Evolutionary conservation across 148 eudicot genomes (phyloP), one percentile per base, ranked within the genome.

Genomic region (Vaccinium vitisidaea): DNA sequence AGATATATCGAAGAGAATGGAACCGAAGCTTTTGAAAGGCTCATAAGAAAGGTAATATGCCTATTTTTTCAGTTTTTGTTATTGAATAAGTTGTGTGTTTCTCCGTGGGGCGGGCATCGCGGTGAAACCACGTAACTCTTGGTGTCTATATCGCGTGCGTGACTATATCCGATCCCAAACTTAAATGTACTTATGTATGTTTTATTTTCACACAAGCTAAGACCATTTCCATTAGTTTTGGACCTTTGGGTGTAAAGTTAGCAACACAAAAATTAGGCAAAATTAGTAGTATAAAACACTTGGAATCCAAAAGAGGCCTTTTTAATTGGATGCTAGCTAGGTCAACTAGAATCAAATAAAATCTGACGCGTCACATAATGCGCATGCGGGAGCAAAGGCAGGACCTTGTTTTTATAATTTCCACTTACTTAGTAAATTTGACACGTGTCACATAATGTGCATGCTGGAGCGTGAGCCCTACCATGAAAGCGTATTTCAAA

Each of bases 1-100:
- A 83, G 75, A 80, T 92, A 92, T 75, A 92, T 92, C 5, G 89
- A 90, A 77, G 86, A 89, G 83, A 89, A 92, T 32, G 94, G 94
- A 12, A 86, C 94, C 8, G 90, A 85, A 32, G 92, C 92, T 1
- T 89, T 92, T 73, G 90, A 92, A 79, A 89, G 89, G 82, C 88
- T 90, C 67, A 87, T 92, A 14, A 75, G 77, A 70, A 91, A 86
- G 93, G 93, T 91, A 80, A 2, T 2, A 30, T 11, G 5, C 23
- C 16, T 8, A 43, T 23, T 16, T 50, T 9, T 21, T 53, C 10
- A 43, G 43, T 0, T 43, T 43, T 0, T 0, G 46, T 43, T 43
- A 0, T 0, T 0, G 6, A 4, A 43, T 43, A 43, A 43, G 5
- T 43, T 5, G 46, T 43, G 5, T 43, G 46, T 43, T 43, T 43